A percentile compares a stretch with the other conserved stretches of the same genome.
Conservation (phyloP, 2,329 filamentous ascomycete genomes). For the Exophiala sp. region DNA sequence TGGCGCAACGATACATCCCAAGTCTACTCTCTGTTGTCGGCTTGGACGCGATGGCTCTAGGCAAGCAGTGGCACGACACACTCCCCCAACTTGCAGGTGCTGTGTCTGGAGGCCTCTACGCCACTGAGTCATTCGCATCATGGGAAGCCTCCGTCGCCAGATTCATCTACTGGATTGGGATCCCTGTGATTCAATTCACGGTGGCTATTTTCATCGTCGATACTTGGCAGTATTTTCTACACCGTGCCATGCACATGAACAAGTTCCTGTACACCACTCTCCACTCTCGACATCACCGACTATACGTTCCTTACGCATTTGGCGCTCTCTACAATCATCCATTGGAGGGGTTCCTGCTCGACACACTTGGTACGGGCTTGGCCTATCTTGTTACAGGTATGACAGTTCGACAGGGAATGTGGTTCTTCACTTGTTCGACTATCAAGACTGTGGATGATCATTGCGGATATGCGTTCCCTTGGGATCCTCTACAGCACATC, state of each 20-base stretch:
- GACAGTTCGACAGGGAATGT: slow-evolving; percentile 81
- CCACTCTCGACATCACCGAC: slow-evolving; percentile 90
- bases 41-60: slow-evolving; percentile 70
- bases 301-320: slow-evolving; percentile 97
- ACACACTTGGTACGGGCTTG: slow-evolving; percentile 81
- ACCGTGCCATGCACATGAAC: slow-evolving; percentile 95
- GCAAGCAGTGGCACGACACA: slow-evolving; percentile 67
- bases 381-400: slow-evolving; percentile 78
- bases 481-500: slow-evolving; percentile 86
- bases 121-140: slow-evolving; percentile 68
- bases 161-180: slow-evolving; percentile 71
- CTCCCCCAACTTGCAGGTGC: slow-evolving; percentile 72
- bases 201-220: slow-evolving; percentile 75
- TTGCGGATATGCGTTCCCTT: slow-evolving; percentile 93
- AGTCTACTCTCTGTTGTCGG: slow-evolving; percentile 67
- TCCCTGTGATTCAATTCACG: slow-evolving; percentile 75
- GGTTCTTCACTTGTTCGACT: slow-evolving; percentile 83
- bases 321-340: slow-evolving; percentile 97
- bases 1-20: slow-evolving; percentile 76
- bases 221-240: slow-evolving; percentile 97
- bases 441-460: slow-evolving; percentile 98
- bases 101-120: slow-evolving; percentile 75
- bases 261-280: slow-evolving; percentile 82
- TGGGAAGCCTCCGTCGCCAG: slow-evolving; percentile 79
- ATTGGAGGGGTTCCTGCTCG: slow-evolving; percentile 86